Evolutionary conservation across 1,284 basidiomycete species (phyloP).

Genomic region (Moesziomyces parantarcticus): DNA sequence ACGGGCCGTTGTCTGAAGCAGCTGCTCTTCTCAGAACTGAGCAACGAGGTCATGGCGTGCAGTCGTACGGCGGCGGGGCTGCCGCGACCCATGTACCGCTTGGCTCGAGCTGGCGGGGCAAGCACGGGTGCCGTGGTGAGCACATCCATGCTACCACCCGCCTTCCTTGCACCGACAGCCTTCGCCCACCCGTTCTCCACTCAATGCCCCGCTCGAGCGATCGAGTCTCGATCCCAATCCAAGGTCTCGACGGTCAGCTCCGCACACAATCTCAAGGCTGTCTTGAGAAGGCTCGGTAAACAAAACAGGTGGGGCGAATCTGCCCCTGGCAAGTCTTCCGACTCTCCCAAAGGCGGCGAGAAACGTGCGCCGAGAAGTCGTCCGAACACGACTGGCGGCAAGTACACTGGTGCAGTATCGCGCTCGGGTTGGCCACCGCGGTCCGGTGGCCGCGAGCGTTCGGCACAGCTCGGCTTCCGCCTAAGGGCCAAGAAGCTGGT

Average conservation of each 20-base stretch:
- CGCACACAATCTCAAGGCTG: slow-evolving; percentile 22
- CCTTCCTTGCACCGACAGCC: slow-evolving; percentile 20
- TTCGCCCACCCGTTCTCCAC: slow-evolving; percentile 14
- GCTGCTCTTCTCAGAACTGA: too few species aligned
- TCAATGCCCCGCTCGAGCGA: background rate
- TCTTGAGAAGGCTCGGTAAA: slow-evolving; percentile 20
- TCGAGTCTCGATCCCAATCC: slow-evolving; percentile 1
- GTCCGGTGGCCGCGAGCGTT: background rate
- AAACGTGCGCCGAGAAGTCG: background rate
- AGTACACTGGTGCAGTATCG: too few species aligned
- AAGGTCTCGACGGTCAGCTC: slow-evolving; percentile 10
- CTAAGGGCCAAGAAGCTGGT: slow-evolving; percentile 11
- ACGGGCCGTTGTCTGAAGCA: too few species aligned
- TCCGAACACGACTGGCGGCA: too few species aligned
- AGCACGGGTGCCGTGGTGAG: background rate
- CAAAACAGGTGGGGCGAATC: slow-evolving; percentile 16
- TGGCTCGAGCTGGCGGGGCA: slow-evolving; percentile 1
- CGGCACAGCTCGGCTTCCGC: slow-evolving; percentile 19
- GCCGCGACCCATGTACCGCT: slow-evolving; percentile 6
- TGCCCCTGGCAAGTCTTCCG: background rate
- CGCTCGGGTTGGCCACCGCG: background rate
- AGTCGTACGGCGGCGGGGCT: slow-evolving; percentile 12
- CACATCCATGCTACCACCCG: slow-evolving; percentile 9
- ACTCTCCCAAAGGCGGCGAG: background rate
- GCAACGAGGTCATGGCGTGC: slow-evolving; percentile 8